Evolutionary conservation across 1,139 yeast species (phyloP), one percentile per base, ranked within the genome.

Genomic region (Kazachstania sp.): DNA sequence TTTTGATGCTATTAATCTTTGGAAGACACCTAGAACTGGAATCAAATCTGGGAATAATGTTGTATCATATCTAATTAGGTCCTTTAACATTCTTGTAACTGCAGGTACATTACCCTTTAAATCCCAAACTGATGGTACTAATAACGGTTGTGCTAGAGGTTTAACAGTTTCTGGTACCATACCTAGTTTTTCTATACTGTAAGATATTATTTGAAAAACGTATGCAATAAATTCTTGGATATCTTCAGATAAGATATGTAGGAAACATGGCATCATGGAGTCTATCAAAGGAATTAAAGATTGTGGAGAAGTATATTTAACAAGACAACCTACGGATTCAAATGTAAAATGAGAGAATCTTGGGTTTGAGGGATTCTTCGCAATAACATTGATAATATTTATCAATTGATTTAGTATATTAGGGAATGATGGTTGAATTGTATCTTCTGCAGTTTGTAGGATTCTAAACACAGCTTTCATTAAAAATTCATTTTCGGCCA

Each of bases 211-310:
- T 69, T 94, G 99, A 67, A 94, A 86, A 8, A 84, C 81, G 60
- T 94, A 94, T 8, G 97, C 97, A 15, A 86, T 82, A 64, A 92
- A 94, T 66, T 94, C 99, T 57, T 90, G 94, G 39, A 92, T 86
- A 59, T 92, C 98, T 47, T 82, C 80, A 23, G 84, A 81, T 51
- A 94, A 72, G 37, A 90, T 78, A 5, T 70, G 69, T 53, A 88
- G 69, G 49, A 86, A 72, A 3, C 81, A 74, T 4, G 95, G 92
- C 58, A 88, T 74, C 40, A 86, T 71, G 11, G 76, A 52, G 8
- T 73, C 73, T 48, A 83, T 81, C 45, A 83, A 70, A 41, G 65
- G 61, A 2, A 72, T 66, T 45, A 81, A 65, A 37, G 64, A 59
- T 15, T 60, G 53, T 2, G 58, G 51, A 5, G 67, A 58, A 57